These are phyloP conservation scores for Oryza glaberrima DNA, from an alignment of 176 grass and related monocot genomes.

Conservation along the genomic window DNA sequence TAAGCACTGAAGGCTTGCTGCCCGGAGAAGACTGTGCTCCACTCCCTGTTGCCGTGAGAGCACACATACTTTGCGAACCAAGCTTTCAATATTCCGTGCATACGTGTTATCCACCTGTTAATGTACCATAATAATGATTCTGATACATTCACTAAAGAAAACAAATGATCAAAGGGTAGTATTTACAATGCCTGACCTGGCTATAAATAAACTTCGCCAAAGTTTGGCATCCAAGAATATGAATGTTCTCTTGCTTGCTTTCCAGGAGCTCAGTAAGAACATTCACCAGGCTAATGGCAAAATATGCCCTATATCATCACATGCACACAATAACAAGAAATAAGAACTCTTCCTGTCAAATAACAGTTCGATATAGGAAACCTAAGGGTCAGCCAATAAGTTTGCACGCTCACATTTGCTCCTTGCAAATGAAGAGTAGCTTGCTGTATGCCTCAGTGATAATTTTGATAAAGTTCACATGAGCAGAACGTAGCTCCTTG, in stretches of 20 bases:
- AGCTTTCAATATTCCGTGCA: slow-evolving; percentile 82
- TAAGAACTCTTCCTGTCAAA: slow-evolving; percentile 18
- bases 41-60: slow-evolving; percentile 64
- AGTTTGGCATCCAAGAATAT: slow-evolving; percentile 92
- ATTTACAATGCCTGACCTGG: slow-evolving; percentile 56
- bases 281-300: slow-evolving; percentile 88
- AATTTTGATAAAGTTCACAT: slow-evolving; percentile 84
- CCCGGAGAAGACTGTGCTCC: slow-evolving; percentile 63
- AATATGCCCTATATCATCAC: slow-evolving; percentile 80
- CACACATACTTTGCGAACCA: slow-evolving; percentile 73
- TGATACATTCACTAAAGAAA: slow-evolving; percentile 4
- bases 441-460: slow-evolving; percentile 96
- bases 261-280: slow-evolving; percentile 88
- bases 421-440: slow-evolving; percentile 90
- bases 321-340: slow-evolving; percentile 35
- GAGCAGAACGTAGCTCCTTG: slow-evolving; percentile 77
- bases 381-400: slow-evolving; percentile 1
- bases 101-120: slow-evolving; percentile 84
- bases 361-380: slow-evolving; percentile 20
- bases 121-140: slow-evolving; percentile 21
- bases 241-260: slow-evolving; percentile 87
- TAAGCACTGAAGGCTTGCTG: slow-evolving; percentile 84
- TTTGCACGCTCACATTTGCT: slow-evolving; percentile 83
- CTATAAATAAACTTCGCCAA: slow-evolving; percentile 87
- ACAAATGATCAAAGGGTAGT: not conserved